Base-by-base conservation (phyloP, 176 grass and related monocot genomes). In the Luzula sylvatica region DNA sequence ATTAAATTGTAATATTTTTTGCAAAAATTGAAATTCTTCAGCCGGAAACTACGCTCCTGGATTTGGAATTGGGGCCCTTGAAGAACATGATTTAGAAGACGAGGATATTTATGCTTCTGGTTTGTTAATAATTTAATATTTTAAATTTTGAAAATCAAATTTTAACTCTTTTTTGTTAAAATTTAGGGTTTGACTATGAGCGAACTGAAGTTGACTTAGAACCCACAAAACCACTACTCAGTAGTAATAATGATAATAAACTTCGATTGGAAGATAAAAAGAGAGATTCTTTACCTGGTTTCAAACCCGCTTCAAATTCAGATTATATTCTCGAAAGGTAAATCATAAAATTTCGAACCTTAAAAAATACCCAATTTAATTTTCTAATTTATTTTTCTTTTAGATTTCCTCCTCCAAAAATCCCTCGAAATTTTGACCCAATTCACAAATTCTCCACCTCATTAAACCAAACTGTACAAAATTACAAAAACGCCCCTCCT, bases 61-160 rank as follows among this genome's bases (percentile, higher is more conserved):
- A 23, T 96, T 96, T 73, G 84, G 90, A 46, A 96, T 96, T 73
- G 90, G 90, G 65, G 90, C 90, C 50, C 80, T 96, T 0, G 90
- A 96, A 70, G 90, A 96, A 58, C 81, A 88, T 79, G 90, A 84
- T 86, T 65, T 79, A 67, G 90, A 96, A 79, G 90, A 96, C 64
- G 90, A 96, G 55, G 90, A 96, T 65, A 89, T 89, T 86, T 96
- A 96, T 71, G 81, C 90, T 67, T 96, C 90, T 52, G 81, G 90
- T 88, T 75, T 75, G 51, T 64, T n/a, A 50, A 23, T 55, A 68
- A 69, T 77, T 64, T 25, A 28, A 27, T 5, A 64, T 49, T 46
- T 17, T 30, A 41, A 42, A 26, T 17, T 30, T 49, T 11, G 19
- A 62, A 52, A 11, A 18, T 53, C n/a, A 32, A 1, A 18, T 52